phyloP scores from a whole-genome alignment of 768 basidiomycete genomes.

The Leccinum incarnatum region DNA sequence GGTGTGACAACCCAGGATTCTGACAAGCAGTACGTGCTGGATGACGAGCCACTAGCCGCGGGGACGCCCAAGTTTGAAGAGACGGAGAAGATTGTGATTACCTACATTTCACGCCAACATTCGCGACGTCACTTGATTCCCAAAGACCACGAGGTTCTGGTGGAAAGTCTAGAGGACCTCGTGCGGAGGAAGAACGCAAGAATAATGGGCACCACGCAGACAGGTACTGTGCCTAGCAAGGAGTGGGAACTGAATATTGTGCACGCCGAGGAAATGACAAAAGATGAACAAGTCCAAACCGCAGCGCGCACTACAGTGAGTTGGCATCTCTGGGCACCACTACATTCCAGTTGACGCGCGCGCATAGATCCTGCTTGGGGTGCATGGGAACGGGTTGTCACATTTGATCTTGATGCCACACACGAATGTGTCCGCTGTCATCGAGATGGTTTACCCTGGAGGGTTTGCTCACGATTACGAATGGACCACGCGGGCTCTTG shows the following conservation, averaged over 20 bases:
- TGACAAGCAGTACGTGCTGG: constrained; percentile 2
- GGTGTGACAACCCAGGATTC: constrained; percentile 40
- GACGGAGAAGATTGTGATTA: constrained; percentile 57
- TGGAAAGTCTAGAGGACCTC: constrained; percentile 50
- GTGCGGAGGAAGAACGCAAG: constrained; percentile 36
- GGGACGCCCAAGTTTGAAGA: constrained; percentile 30
- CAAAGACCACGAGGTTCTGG: constrained; percentile 55
- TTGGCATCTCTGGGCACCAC: constrained; percentile 1
- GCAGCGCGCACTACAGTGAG: constrained; percentile 69
- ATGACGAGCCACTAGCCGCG: background rate
- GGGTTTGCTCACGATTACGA: constrained; percentile 88
- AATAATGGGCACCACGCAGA: constrained; percentile 1
- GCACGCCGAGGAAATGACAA: constrained; percentile 61
- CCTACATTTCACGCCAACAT: constrained; percentile 72
- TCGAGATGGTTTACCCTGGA: constrained; percentile 79
- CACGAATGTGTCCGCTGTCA: constrained; percentile 72
- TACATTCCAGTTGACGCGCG: background rate
- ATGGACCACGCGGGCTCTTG: constrained; percentile 73
- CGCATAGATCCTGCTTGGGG: constrained; percentile 61
- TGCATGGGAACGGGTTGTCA: constrained; percentile 80
- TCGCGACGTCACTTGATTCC: constrained; percentile 47
- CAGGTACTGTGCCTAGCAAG: constrained; percentile 11
- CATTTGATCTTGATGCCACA: constrained; percentile 85
- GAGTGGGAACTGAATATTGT: constrained; percentile 62
- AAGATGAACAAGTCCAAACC: constrained; percentile 72